Evolutionary conservation across 352 stramenopile species (phyloP), one percentile per base, ranked within the genome.

Genomic region (Phytophthora pseudosyringae): DNA sequence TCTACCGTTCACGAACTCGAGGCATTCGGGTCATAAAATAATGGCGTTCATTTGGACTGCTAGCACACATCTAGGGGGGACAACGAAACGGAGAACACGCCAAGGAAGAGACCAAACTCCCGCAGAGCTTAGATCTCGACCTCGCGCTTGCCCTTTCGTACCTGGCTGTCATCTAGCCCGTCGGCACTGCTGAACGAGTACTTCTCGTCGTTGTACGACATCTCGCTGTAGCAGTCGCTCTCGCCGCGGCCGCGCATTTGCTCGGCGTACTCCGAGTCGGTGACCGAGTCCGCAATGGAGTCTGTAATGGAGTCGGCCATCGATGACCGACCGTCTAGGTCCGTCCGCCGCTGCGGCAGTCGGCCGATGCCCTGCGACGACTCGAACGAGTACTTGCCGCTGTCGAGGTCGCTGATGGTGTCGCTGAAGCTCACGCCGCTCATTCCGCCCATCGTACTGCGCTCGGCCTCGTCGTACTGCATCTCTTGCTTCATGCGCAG

Each of bases 201-300:
- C 58, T 89, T 91, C 48, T 91, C 83, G 59, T 91, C 83, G 55
- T 91, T 91, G 80, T 90, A 90, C 43, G 83, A 91, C 80, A 91
- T 90, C 50, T 91, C 83, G 44, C 76, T 88, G 73, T 70, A 88
- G 69, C 80, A 90, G 59, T 91, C 83, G 58, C 83, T 91, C 64
- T 80, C 78, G 4, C 70, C 79, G 36, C 67, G 78, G 57, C 54
- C 73, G 57, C 71, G 75, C 29, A 85, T 32, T 49, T 87, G 75
- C 39, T 81, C 73, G 28, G 78, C 69, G 58, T 88, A 91, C 56
- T 91, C 83, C 55, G 83, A 91, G 64, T 91, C 81, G 2, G 81
- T 86, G 49, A 90, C 77, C 18, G 81, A 90, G 67, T 83, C 68
- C 21, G 76, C 68, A 12, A 78, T 78, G 16, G 82, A 90, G 57